phyloP scores from a whole-genome alignment of 352 stramenopile species.

The Salisapilia sapeloensis region DNA sequence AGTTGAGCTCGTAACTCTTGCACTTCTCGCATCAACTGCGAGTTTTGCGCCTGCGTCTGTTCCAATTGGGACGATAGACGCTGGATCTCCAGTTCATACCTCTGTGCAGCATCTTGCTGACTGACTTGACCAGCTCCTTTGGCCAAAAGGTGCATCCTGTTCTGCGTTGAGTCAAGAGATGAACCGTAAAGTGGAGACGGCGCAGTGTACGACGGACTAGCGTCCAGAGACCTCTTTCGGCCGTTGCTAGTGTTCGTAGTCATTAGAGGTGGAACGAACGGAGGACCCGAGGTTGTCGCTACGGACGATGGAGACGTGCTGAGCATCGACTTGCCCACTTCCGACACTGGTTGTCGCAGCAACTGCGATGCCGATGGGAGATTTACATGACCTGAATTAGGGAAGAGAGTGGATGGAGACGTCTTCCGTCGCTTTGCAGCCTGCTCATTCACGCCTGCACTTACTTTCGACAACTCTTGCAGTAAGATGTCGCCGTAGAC shows the following conservation, averaged over 20 bases:
- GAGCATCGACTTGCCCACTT: constrained; percentile 10
- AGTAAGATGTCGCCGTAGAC: constrained; percentile 45
- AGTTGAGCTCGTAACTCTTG: constrained; percentile 43
- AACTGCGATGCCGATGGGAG: constrained; percentile 3
- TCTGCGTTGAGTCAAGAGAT: constrained; percentile 19
- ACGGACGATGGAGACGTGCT: constrained; percentile 5
- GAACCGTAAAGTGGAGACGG: too few relatives aligned
- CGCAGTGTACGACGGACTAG: too few relatives aligned
- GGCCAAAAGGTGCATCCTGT: constrained; percentile 49
- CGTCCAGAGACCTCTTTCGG: constrained; percentile 2
- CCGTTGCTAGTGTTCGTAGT: constrained; percentile 9
- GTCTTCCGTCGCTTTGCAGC: constrained; percentile 13
- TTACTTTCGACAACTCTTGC: constrained; percentile 25
- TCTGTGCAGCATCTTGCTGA: constrained; percentile 19
- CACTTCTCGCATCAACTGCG: constrained; percentile 41
- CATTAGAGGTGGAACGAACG: constrained; percentile 25
- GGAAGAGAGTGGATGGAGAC: constrained; percentile 7
- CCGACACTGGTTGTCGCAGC: too few relatives aligned
- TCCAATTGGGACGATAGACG: constrained; percentile 45
- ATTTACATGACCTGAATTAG: background rate
- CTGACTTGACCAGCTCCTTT: constrained; percentile 40
- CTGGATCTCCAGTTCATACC: constrained; percentile 52
- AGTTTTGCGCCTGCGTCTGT: constrained; percentile 56
- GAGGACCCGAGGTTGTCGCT: constrained; percentile 3
- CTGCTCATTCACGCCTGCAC: background rate